phyloP scores from a whole-genome alignment of 495 filamentous ascomycete species.

The Penicillium longicatenatum region DNA sequence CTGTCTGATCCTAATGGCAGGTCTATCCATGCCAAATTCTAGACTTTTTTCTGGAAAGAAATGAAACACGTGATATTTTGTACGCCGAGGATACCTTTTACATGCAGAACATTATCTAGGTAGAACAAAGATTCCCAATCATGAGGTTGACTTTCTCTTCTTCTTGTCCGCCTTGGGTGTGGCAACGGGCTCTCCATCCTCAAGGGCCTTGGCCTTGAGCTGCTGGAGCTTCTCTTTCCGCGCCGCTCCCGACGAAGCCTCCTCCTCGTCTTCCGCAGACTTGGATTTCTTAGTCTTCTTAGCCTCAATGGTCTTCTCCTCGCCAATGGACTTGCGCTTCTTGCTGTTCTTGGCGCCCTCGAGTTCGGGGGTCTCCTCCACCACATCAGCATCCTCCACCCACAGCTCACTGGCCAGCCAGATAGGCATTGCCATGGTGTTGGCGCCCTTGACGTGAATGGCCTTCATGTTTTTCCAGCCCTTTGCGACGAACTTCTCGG shows the following conservation, averaged over 20 bases:
- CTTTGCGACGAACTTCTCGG: constrained; percentile 75
- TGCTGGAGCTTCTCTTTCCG: constrained; percentile 61
- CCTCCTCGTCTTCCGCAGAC: constrained; percentile 47
- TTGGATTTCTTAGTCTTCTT: constrained; percentile 58
- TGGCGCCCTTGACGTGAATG: constrained; percentile 85
- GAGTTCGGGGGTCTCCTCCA: constrained; percentile 53
- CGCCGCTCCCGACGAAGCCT: constrained; percentile 52
- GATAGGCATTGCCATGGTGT: constrained; percentile 83
- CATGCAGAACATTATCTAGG: constrained; percentile 36
- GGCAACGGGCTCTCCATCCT: constrained; percentile 36
- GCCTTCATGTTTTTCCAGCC: constrained; percentile 82
- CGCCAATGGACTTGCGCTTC: constrained; percentile 63
- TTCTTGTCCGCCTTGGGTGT: constrained; percentile 40
- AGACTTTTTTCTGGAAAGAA: background rate
- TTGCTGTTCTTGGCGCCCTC: constrained; percentile 62
- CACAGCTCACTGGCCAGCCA: constrained; percentile 92
- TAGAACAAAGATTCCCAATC: constrained; percentile 25
- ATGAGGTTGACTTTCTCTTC: constrained; percentile 49
- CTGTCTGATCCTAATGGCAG: background rate
- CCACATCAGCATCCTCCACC: constrained; percentile 77
- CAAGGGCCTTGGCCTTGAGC: constrained; percentile 52
- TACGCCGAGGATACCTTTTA: constrained; percentile 41
- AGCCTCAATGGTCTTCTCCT: constrained; percentile 58
- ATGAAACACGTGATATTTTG: constrained; percentile 39
- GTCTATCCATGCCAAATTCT: background rate